phyloP scores from a whole-genome alignment of 2,329 filamentous ascomycete species.

The Cladosporium halotolerans region DNA sequence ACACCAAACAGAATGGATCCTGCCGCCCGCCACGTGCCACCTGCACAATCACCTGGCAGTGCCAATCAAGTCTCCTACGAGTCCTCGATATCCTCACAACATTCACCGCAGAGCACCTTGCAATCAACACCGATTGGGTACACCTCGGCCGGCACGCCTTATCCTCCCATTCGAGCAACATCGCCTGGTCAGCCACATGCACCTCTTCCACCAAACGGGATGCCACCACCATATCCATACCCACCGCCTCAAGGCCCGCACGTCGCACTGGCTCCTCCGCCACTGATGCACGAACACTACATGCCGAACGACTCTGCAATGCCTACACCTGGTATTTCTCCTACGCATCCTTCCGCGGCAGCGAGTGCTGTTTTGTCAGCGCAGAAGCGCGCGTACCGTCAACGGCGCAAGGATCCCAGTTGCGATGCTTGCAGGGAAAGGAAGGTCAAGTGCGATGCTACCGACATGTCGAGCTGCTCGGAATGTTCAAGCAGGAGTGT shows the following conservation, averaged over 20 bases:
- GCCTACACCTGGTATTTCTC: constrained; percentile 26
- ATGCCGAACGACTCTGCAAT: constrained; percentile 21
- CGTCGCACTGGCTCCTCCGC: constrained; percentile 8
- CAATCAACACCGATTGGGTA: constrained; percentile 6
- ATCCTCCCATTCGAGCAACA: constrained; percentile 5
- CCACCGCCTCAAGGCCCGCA: neutral
- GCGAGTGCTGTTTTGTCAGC: constrained; percentile 53
- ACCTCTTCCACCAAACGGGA: constrained; percentile 16
- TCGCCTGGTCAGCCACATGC: constrained; percentile 3
- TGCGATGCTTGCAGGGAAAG: constrained; percentile 93
- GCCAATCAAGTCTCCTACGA: constrained; percentile 6
- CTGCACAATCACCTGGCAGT: neutral
- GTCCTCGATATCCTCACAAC: constrained; percentile 9
- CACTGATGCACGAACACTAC: constrained; percentile 27
- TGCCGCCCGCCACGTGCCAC: neutral
- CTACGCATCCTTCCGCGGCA: constrained; percentile 20
- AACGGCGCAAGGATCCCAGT: constrained; percentile 91
- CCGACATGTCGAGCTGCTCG: constrained; percentile 90
- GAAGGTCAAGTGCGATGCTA: constrained; percentile 84
- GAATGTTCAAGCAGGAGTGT: constrained; percentile 96
- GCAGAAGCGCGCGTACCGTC: constrained; percentile 90
- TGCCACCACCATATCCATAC: constrained; percentile 7
- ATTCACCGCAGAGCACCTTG: constrained; percentile 9
- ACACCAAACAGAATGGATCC: constrained; percentile 1
- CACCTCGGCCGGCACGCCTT: constrained; percentile 4